Evolutionary conservation across 1,284 basidiomycete species (phyloP), one percentile per base, ranked within the genome.

Genomic region (Acaromyces ingoldii): DNA sequence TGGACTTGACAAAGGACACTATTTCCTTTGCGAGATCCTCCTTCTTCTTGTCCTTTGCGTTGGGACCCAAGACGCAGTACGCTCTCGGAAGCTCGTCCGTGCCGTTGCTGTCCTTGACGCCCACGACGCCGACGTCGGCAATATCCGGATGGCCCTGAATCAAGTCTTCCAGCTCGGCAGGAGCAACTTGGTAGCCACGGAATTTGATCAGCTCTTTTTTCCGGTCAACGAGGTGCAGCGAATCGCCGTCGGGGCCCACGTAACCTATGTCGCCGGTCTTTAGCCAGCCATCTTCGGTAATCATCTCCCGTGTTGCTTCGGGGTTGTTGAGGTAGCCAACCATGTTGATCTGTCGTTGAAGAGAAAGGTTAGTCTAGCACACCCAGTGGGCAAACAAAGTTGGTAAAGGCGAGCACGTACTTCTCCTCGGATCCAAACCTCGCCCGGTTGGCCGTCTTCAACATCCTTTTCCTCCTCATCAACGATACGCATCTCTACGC

Each of bases 281-380:
- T 50, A 69, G 55, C 56, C 63, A 72, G 6, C 66, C 62, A 30
- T 70, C 70, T 2, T 34, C 10, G 3, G 67, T 88, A 69, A 97
- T 76, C 11, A 90, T 83, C 11, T 90, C 90, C 38, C 74, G 77
- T 2, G 79, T 75, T 2, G 64, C 67, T 22, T 55, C 39, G 1
- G 55, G 21, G 24, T 66, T 66, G 40, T 41, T 37, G 7, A 55
- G 42, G 33, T 66, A 66, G 19, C 64, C 62, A n/a, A n/a, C n/a
- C n/a, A n/a, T n/a, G n/a, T n/a, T n/a, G n/a, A n/a, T n/a, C n/a
- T n/a, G n/a, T n/a, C n/a, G n/a, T n/a, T n/a, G n/a, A n/a, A n/a
- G n/a, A n/a, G n/a, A n/a, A n/a, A n/a, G n/a, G n/a, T n/a, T n/a
- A n/a, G n/a, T n/a, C n/a, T n/a, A n/a, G n/a, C n/a, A n/a, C n/a